Evolutionary conservation across 345 rosid genomes (phyloP).

Genomic region (Euphorbia pulcherrima): DNA sequence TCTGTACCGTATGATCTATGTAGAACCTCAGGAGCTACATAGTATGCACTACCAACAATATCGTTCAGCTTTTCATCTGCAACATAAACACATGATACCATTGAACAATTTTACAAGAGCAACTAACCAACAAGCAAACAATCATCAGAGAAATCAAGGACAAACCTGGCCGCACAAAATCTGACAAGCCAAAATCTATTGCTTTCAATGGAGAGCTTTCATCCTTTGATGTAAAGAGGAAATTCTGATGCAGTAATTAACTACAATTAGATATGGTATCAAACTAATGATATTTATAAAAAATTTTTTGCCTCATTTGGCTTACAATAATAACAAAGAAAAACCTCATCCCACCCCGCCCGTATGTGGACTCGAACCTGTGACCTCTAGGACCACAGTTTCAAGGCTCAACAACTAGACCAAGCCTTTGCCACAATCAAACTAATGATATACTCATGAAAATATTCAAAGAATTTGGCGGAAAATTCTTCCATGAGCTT

Average conservation of each 20-base stretch:
- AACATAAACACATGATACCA: conserved; percentile 15
- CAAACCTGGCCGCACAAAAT: conserved; percentile 93
- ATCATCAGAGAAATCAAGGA: background rate
- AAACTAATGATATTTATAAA: too few relatives aligned
- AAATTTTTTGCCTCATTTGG: too few relatives aligned
- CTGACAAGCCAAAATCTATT: conserved; percentile 96
- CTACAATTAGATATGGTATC: conserved; percentile 29
- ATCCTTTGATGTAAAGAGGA: conserved; percentile 77
- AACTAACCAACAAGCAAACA: background rate
- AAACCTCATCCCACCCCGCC: too few relatives aligned
- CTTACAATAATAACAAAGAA: too few relatives aligned
- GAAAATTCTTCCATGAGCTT: background rate
- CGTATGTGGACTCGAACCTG: too few relatives aligned
- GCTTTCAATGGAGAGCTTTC: conserved; percentile 78
- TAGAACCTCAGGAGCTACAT: conserved; percentile 98
- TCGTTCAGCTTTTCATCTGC: conserved; percentile 94
- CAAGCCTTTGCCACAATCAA: too few relatives aligned
- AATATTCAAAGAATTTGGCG: background rate
- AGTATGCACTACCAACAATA: conserved; percentile 97
- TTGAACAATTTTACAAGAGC: background rate
- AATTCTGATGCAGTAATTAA: conserved; percentile 64
- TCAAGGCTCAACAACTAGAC: too few relatives aligned
- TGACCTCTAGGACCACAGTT: too few relatives aligned
- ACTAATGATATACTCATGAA: background rate
- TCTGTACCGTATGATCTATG: conserved; percentile 94